Conservation (phyloP, 2,329 filamentous ascomycete species). For the Clarireedia sp. region DNA sequence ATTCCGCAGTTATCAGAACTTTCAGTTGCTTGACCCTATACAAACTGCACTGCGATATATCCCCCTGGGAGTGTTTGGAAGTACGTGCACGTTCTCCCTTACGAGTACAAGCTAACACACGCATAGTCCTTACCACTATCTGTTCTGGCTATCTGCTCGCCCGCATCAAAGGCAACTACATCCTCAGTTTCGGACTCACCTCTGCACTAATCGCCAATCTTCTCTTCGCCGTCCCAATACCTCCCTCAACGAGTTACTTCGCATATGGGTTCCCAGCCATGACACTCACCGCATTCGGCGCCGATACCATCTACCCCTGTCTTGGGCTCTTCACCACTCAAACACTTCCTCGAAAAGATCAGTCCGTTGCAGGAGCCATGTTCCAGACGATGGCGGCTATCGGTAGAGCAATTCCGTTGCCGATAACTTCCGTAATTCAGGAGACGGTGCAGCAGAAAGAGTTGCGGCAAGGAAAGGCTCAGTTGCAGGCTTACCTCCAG, state of each 20-base stretch:
- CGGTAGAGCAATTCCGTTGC: conserved; percentile 57
- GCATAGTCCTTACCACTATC: conserved; percentile 14
- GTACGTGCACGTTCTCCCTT: conserved; percentile 7
- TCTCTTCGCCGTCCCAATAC: conserved; percentile 57
- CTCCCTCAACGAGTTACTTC: conserved; percentile 54
- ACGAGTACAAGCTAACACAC: background rate
- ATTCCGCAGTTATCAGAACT: conserved; percentile 50
- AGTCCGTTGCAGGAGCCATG: conserved; percentile 59
- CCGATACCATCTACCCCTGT: conserved; percentile 59
- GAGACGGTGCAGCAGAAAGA: conserved; percentile 49
- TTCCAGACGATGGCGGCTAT: conserved; percentile 60
- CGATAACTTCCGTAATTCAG: conserved; percentile 57
- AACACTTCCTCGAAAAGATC: conserved; percentile 53
- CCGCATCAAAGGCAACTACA: conserved; percentile 40
- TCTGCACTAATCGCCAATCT: conserved; percentile 40
- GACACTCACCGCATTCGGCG: conserved; percentile 55
- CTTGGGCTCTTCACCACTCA: conserved; percentile 59
- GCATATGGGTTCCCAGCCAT: conserved; percentile 61
- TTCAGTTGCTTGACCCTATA: conserved; percentile 51
- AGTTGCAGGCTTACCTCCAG: conserved; percentile 11
- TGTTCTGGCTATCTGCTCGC: conserved; percentile 22
- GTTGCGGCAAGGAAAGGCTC: conserved; percentile 27
- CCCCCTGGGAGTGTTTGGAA: conserved; percentile 53
- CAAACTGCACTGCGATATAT: conserved; percentile 63
- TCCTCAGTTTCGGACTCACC: conserved; percentile 41